Base-by-base conservation (phyloP, 1,139 yeast species). In the Saccharomyces hybrid region DNA sequence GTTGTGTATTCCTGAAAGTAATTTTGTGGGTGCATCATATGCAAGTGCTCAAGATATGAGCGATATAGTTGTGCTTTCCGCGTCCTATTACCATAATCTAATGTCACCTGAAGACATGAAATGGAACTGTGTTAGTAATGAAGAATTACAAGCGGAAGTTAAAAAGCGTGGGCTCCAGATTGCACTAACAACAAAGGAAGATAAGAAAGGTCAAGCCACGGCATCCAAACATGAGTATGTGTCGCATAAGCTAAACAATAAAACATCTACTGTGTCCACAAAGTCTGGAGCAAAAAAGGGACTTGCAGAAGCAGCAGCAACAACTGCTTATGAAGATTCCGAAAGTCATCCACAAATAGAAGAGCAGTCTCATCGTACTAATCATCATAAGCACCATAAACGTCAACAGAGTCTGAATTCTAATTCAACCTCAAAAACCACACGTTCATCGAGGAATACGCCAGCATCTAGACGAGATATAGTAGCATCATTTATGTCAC, bases 61-160 rank as follows among this genome's bases (percentile, higher is more conserved):
- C 11, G 80, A 80, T 59, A 84, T 84, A 41, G 83, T 83, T 54
- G 82, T 84, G 6, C 65, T 85, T 42, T 90, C 91, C 13, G 73
- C 78, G 7, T 76, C 82, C 3, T 85, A 84, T 64, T 85, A 83
- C 67, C 78, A 78, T 59, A 55, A 52, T 16, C 52, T 65, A 64
- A 69, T 84, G 58, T 68, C 80, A 20, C 75, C 73, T 54, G 72
- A 73, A 50, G 81, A 77, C 55, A 61, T 72, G 2, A 71, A 75
- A 25, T 67, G 80, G 53, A 81, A 78, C 49, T 75, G 75, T 57
- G 71, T 80, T 1, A 61, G 75, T 0, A 79, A 79, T 55, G 83
- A 77, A 9, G 72, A 69, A 4, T 71, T 81, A 55, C 73, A 70
- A 60, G 69, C 71, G 34, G 73, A 78, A 58, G 82, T 81, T 1